Percentiles rank a stretch among this genome's conserved stretches.
Evolutionary conservation across 1,139 yeast species (phyloP).

Genomic region (Taphrina deformans): DNA sequence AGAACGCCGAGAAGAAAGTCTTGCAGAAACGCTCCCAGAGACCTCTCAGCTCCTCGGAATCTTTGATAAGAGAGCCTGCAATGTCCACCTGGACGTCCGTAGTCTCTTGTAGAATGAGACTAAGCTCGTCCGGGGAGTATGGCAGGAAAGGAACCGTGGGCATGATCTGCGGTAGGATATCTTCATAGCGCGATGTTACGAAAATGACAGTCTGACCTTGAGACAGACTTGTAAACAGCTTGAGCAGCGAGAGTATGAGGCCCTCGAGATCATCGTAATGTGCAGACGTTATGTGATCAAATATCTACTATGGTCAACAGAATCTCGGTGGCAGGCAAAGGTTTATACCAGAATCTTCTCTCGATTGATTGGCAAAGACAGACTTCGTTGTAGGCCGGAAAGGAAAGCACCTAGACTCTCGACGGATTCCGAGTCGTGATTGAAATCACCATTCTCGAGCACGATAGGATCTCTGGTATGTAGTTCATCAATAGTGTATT

Average conservation of each 20-base stretch:
- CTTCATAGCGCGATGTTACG: slow-evolving; percentile 1
- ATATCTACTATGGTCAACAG: background rate
- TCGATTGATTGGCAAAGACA: background rate
- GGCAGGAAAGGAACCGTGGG: slow-evolving; percentile 1
- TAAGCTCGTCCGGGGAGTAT: slow-evolving; percentile 2
- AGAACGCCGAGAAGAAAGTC: slow-evolving; percentile 3
- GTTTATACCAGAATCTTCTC: background rate
- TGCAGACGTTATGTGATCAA: slow-evolving; percentile 6
- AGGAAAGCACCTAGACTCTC: slow-evolving; percentile 12
- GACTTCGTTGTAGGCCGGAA: background rate
- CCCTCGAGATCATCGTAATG: slow-evolving; percentile 5
- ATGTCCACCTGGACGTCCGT: background rate
- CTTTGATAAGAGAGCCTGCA: background rate
- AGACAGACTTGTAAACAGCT: background rate
- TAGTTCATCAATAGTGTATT: slow-evolving; percentile 14
- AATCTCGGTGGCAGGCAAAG: background rate
- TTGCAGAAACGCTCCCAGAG: slow-evolving; percentile 15
- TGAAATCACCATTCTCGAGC: background rate
- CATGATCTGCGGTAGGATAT: slow-evolving; percentile 2
- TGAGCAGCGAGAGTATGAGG: background rate
- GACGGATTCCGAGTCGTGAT: background rate
- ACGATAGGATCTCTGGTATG: background rate
- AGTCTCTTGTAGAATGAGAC: slow-evolving; percentile 5
- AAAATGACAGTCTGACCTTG: slow-evolving; percentile 6
- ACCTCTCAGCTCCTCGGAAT: slow-evolving; percentile 1